A percentile compares a stretch with the other conserved stretches of the same genome.
Conservation (phyloP, 2,329 filamentous ascomycete genomes). For the Ophiosphaerella narmari region DNA sequence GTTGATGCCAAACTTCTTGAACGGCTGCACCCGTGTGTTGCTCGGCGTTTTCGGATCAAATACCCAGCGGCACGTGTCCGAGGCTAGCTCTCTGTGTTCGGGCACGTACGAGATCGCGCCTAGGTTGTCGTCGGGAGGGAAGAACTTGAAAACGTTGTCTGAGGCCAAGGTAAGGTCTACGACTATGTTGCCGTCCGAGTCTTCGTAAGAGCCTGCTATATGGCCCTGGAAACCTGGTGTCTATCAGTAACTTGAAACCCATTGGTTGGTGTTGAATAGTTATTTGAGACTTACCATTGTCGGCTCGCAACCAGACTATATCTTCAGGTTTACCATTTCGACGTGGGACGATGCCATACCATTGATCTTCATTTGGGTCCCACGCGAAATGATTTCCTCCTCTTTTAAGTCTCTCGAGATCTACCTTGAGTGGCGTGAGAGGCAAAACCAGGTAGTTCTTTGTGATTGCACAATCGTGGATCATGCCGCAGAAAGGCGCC, state of each 20-base stretch:
- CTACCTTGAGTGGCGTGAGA: slow-evolving; percentile 45
- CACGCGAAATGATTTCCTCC: slow-evolving; percentile 50
- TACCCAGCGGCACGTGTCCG: slow-evolving; percentile 47
- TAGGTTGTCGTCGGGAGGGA: slow-evolving; percentile 44
- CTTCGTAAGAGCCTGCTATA: slow-evolving; percentile 51
- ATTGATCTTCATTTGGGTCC: slow-evolving; percentile 58
- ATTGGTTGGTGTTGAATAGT: background rate
- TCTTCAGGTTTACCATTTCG: slow-evolving; percentile 57
- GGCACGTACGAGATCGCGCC: slow-evolving; percentile 18
- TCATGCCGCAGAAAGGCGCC: slow-evolving; percentile 46
- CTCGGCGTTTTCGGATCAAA: slow-evolving; percentile 43
- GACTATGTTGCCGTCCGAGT: slow-evolving; percentile 42
- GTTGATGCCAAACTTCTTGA: slow-evolving; percentile 44
- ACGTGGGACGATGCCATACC: slow-evolving; percentile 60
- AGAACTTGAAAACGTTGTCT: slow-evolving; percentile 51
- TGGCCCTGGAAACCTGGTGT: slow-evolving; percentile 48
- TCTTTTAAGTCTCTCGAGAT: slow-evolving; percentile 41
- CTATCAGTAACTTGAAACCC: background rate
- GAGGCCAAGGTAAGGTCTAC: slow-evolving; percentile 48
- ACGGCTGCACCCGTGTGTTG: slow-evolving; percentile 34
- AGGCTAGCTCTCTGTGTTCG: slow-evolving; percentile 49
- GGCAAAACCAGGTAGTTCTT: slow-evolving; percentile 47
- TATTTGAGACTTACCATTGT: slow-evolving; percentile 50
- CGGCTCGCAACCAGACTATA: slow-evolving; percentile 57
- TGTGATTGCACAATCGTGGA: slow-evolving; percentile 49